Evolutionary conservation across 2,329 filamentous ascomycete genomes (phyloP), one percentile per base, ranked within the genome.

Genomic region (Fonsecaea erecta): DNA sequence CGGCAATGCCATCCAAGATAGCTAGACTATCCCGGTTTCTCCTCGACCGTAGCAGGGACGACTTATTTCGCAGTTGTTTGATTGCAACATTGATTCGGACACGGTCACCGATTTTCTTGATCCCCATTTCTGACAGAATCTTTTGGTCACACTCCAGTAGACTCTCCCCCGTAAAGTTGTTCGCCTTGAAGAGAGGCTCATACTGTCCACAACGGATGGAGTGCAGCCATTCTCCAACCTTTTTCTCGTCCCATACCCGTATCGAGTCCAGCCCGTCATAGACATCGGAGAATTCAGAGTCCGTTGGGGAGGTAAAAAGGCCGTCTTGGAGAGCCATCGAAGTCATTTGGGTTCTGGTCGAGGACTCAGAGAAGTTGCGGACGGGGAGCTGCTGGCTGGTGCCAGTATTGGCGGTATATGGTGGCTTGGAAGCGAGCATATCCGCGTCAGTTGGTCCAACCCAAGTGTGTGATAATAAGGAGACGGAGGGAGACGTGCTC

Each of bases 141-240:
- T 93, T 90, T 82, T 97, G 96, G 78, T 99, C 95, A 84, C 97
- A 94, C 79, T 99, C 95, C 72, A 99, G 85, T 52, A 99, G 83
- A 75, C 96, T 97, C 80, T 97, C 93, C 73, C 95, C 95, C 75
- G 95, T 99, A 82, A 99, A 97, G 78, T 98, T 92, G 77, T 99
- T 97, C 75, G 88, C 84, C 88, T 79, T 91, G 79, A 97, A 97
- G 28, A 97, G 79, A 74, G 91, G 88, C 76, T 97, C 93, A 79
- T 99, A 98, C 75, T 98, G 93, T 72, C 90, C 89, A 75, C 93
- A 98, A 75, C 96, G 94, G 75, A 99, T 93, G 72, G 88, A 93
- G 73, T 89, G 86, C 68, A 99, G 84, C 85, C 96, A 99, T 58
- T 97, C 91, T 74, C 90, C 91, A 32, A 99, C 95, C 71, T 88